Evolutionary conservation across 2,329 filamentous ascomycete species (phyloP).

Genomic region (Cryphonectria carpinicola): DNA sequence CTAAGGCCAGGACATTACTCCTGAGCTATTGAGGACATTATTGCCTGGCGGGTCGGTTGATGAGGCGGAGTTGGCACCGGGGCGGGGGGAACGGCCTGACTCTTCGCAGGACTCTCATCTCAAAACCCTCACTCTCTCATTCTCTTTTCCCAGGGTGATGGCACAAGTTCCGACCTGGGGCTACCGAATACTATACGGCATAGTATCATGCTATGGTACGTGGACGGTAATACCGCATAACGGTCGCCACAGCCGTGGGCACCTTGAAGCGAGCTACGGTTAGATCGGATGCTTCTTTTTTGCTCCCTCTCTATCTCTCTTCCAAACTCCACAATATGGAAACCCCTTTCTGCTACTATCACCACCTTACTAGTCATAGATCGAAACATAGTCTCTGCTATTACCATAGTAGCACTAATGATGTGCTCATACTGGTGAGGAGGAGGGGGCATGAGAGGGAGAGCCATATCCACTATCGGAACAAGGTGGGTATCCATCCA

Average conservation of each 20-base stretch:
- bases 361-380: neutral
- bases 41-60: neutral
- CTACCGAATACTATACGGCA: too few relatives aligned
- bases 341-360: neutral
- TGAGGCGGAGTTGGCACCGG: neutral
- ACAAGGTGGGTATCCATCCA: neutral
- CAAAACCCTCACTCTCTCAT: neutral
- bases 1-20: neutral
- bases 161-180: neutral
- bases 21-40: neutral
- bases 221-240: neutral
- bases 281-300: neutral
- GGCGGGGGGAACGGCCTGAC: neutral
- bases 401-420: neutral
- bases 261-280: neutral
- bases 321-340: neutral
- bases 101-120: neutral
- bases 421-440: neutral
- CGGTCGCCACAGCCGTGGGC: neutral
- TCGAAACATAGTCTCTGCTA: neutral
- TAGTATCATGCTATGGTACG: neutral
- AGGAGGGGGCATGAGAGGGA: neutral
- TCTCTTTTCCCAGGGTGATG: neutral
- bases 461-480: neutral
- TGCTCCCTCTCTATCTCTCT: neutral